Evolutionary conservation across 140 eudicot genomes (phyloP), one percentile per base, ranked within the genome.

Genomic region (Stevia rebaudiana): DNA sequence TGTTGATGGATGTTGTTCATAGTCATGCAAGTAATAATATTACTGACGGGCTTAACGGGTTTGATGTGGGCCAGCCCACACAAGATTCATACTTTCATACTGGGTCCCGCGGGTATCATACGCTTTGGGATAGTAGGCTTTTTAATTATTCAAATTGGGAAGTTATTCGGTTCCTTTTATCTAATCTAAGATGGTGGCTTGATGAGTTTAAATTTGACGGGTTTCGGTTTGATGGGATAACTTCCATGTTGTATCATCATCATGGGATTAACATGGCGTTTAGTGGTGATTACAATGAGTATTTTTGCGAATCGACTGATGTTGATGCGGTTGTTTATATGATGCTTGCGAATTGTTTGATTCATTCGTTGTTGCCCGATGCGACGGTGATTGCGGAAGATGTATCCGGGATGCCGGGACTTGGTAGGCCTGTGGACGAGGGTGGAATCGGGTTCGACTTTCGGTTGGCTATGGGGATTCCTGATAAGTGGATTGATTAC

Each of bases 391-490:
- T 88, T 36, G 99, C 97, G 2, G 99, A 94, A 78, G 99, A 94
- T 78, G 97, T 94, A 76, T 94, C 99, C n/a, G 99, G 99, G 31
- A 89, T 86, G 95, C 97, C 99, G 19, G 99, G 95, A 42, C 84
- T 94, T 43, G 78, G 99, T 40, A 76, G 99, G 78, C 86, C 86
- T 33, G 83, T 94, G 7, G 81, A 78, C 6, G 99, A 88, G 57
- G 97, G 97, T 23, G 99, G 99, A 52, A 64, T 80, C 24, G 99
- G 99, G 74, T 94, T 85, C 81, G 99, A 94, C 67, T 94, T 85
- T 62, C 94, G 97, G 51, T 72, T 94, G 22, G 95, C 99, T 12
- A 94, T 94, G 99, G 99, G 83, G 15, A 82, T 94, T 71, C 99
- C 99, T 3, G 99, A 94, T 75, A 94, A 82, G 59, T 94, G 97